phyloP scores from a whole-genome alignment of 140 eudicot genomes.

The Oenanthe javanica region DNA sequence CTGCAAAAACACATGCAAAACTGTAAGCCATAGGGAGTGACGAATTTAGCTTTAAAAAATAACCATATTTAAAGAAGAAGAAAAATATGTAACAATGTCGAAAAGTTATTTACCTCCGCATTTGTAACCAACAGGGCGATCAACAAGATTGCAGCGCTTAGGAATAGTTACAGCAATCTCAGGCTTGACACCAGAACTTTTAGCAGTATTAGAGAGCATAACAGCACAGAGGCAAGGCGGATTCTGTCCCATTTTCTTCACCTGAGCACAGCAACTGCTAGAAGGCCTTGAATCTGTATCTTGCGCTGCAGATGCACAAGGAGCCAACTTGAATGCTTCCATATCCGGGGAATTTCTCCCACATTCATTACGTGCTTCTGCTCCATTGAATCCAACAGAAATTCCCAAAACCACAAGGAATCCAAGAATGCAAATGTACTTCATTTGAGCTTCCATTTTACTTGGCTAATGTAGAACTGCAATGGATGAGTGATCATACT shows the following conservation, averaged over 20 bases:
- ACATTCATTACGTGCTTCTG: conserved; percentile 64
- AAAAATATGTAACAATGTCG: background rate
- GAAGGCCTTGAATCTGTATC: conserved; percentile 49
- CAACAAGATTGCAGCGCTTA: conserved; percentile 72
- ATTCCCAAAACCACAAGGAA: conserved; percentile 30
- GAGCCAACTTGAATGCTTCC: conserved; percentile 75
- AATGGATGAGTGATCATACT: conserved; percentile 21
- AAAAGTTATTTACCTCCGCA: conserved; percentile 52
- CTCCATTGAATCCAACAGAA: conserved; percentile 31
- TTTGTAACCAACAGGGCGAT: conserved; percentile 80
- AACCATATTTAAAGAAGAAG: background rate
- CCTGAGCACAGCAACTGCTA: conserved; percentile 52
- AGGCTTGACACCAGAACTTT: conserved; percentile 57
- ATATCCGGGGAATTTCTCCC: conserved; percentile 48
- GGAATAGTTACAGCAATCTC: conserved; percentile 67
- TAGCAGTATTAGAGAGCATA: conserved; percentile 70
- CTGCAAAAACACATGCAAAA: conserved; percentile 37
- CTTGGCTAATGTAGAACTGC: background rate
- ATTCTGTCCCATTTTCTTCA: conserved; percentile 62
- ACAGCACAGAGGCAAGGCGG: conserved; percentile 88
- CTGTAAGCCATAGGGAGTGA: background rate
- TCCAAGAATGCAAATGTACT: conserved; percentile 37
- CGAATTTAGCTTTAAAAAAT: background rate
- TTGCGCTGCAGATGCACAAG: conserved; percentile 74
- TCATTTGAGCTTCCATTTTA: conserved; percentile 46